Conservation (phyloP, 2,329 filamentous ascomycete species). For the Elsinoe fawcettii region DNA sequence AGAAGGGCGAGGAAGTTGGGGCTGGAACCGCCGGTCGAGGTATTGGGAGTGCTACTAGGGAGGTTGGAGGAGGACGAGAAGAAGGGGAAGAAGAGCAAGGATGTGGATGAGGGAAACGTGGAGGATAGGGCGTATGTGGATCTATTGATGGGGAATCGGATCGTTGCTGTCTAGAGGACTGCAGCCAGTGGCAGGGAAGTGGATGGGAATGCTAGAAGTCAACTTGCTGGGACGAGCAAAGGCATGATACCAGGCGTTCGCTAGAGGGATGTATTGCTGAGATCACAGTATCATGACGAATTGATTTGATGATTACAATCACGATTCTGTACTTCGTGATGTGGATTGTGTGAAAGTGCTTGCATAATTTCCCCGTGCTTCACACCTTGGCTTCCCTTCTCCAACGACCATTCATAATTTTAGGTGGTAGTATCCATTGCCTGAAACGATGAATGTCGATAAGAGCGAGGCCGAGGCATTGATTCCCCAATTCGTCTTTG, state of each 20-base stretch:
- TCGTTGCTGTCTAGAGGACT: neutral
- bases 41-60: constrained; percentile 68
- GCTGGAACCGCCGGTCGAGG: constrained; percentile 81
- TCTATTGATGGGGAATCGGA: constrained; percentile 43
- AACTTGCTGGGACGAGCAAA: neutral
- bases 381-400: neutral
- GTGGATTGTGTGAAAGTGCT: constrained; percentile 2
- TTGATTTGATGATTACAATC: neutral
- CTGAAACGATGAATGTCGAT: neutral
- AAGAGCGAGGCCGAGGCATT: constrained; percentile 16
- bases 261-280: neutral
- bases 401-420: neutral
- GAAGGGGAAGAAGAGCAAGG: constrained; percentile 43
- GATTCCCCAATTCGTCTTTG: constrained; percentile 18
- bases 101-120: constrained; percentile 36
- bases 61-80: constrained; percentile 48
- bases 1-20: constrained; percentile 73
- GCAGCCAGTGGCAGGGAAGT: neutral
- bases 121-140: constrained; percentile 68
- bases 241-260: constrained; percentile 13
- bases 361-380: neutral
- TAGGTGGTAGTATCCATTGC: neutral
- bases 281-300: constrained; percentile 8
- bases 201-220: neutral
- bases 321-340: neutral